These are phyloP conservation scores for Umbelopsis sp. DNA, from an alignment of 371 early-diverging fungal genomes.

Conservation along the genomic window DNA sequence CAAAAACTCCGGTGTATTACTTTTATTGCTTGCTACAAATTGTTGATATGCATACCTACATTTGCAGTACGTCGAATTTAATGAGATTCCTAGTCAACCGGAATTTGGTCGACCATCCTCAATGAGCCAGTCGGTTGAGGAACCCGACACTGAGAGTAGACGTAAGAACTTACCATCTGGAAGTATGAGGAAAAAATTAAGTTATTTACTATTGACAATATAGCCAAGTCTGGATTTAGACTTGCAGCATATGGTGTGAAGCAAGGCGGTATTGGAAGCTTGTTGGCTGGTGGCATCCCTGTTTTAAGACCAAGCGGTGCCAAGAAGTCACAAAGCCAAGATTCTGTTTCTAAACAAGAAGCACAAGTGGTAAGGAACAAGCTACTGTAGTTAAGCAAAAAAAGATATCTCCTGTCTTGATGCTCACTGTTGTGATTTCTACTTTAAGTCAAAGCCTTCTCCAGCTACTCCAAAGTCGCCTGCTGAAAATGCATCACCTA, in stretches of 20 bases:
- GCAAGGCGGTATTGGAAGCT: slow-evolving; percentile 81
- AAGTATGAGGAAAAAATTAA: too few relatives aligned
- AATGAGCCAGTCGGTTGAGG: neutral
- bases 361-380: neutral
- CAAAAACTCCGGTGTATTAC: slow-evolving; percentile 20
- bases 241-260: slow-evolving; percentile 82
- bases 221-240: slow-evolving; percentile 48
- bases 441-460: neutral
- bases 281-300: slow-evolving; percentile 70
- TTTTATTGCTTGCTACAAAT: slow-evolving; percentile 22
- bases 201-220: neutral
- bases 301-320: slow-evolving; percentile 18
- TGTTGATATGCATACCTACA: neutral
- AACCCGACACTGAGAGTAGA: neutral
- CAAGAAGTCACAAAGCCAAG: slow-evolving; percentile 8
- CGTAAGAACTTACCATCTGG: neutral
- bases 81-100: slow-evolving; percentile 54
- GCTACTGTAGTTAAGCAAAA: neutral
- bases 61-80: slow-evolving; percentile 35
- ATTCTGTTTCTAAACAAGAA: neutral
- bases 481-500: neutral
- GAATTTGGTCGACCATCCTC: slow-evolving; percentile 31
- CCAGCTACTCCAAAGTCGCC: slow-evolving; percentile 14
- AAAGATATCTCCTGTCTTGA: neutral
- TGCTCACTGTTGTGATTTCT: neutral